phyloP scores from a whole-genome alignment of 495 filamentous ascomycete species.

The Penicillium tannophilum region DNA sequence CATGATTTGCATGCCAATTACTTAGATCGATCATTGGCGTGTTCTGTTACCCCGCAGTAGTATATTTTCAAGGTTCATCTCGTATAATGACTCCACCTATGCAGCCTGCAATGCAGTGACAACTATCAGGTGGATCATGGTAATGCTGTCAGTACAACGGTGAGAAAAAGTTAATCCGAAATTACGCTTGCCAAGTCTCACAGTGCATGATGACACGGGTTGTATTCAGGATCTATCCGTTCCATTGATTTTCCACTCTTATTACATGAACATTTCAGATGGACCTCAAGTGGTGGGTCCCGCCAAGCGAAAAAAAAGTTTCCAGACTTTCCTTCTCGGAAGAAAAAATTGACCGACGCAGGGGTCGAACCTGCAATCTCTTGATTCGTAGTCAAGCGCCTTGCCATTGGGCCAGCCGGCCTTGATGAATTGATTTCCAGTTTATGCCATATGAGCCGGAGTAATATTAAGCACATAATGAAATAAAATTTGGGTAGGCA shows the following conservation, averaged over 20 bases:
- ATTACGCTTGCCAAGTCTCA: background rate
- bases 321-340: background rate
- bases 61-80: too few species aligned
- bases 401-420: conserved; percentile 68
- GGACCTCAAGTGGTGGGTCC: background rate
- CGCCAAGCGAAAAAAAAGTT: background rate
- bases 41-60: too few species aligned
- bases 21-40: too few species aligned
- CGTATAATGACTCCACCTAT: too few species aligned
- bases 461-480: background rate
- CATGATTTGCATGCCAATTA: background rate
- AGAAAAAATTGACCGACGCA: conserved; percentile 43
- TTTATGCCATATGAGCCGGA: background rate
- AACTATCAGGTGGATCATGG: too few species aligned
- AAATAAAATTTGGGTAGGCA: background rate
- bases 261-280: background rate
- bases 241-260: background rate
- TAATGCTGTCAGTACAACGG: too few species aligned
- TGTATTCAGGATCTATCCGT: background rate
- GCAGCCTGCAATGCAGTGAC: too few species aligned
- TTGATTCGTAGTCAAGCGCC: conserved; percentile 75
- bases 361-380: conserved; percentile 57
- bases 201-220: background rate
- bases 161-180: too few species aligned
- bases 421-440: background rate